Percentiles rank a stretch among this genome's conserved stretches.
Evolutionary conservation across 2,329 filamentous ascomycete species (phyloP).

Genomic region (Exophiala calicioides): DNA sequence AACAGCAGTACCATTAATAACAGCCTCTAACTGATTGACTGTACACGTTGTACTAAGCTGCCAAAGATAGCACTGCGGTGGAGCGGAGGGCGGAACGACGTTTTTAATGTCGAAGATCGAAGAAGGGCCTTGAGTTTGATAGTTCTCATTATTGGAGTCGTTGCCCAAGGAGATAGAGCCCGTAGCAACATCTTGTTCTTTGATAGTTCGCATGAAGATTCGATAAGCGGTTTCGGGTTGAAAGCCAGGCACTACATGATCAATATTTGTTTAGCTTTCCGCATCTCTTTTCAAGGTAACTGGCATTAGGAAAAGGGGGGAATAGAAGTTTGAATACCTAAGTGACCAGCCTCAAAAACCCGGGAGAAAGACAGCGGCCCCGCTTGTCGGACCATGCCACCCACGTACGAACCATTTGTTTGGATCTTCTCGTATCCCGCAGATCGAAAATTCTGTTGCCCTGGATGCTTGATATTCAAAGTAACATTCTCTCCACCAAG

Average conservation of each 20-base stretch:
- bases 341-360: constrained; percentile 38
- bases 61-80: constrained; percentile 50
- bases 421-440: constrained; percentile 47
- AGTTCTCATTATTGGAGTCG: constrained; percentile 9
- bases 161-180: constrained; percentile 34
- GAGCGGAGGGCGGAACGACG: constrained; percentile 42
- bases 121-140: constrained; percentile 10
- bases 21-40: constrained; percentile 44
- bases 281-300: too few species aligned
- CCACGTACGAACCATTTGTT: constrained; percentile 39
- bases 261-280: too few species aligned
- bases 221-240: constrained; percentile 42
- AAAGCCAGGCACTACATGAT: constrained; percentile 37
- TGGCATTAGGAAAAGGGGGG: too few species aligned
- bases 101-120: constrained; percentile 31
- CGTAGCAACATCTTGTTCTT: constrained; percentile 39
- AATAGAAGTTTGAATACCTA: too few species aligned
- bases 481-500: constrained; percentile 52
- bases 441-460: constrained; percentile 41
- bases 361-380: constrained; percentile 44
- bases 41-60: constrained; percentile 44
- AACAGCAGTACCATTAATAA: constrained; percentile 48
- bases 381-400: constrained; percentile 43
- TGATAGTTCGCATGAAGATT: constrained; percentile 40
- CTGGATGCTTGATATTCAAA: constrained; percentile 47